Base-by-base conservation (phyloP, 306 rosid species). In the Biancaea sappan region DNA sequence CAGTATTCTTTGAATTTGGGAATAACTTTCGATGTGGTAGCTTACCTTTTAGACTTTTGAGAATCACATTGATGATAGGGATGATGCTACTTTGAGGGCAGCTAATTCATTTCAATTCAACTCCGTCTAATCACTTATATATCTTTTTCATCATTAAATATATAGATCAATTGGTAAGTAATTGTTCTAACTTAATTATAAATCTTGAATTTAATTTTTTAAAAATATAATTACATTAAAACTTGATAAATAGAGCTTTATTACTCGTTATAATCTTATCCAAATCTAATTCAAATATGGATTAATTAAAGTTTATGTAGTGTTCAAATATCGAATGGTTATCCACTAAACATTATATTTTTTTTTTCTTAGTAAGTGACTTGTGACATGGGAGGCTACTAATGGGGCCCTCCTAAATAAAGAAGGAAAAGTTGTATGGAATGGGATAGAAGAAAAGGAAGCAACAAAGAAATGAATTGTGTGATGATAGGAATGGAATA, bases 381-480 rank as follows among this genome's bases (percentile, higher is more conserved):
- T 71, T 72, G 83, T 80, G 82, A 78, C 47, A 75, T 78, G 79
- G 73, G 72, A 44, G 62, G 71, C 50, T 60, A 76, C 38, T 56
- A 71, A 85, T 80, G 83, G 85, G 91, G 80, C 63, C 91, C 35
- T 56, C 25, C 3, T 63, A 21, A 63, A 61, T 75, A 86, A 83
- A 79, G 83, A 52, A 68, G 81, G 81, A 76, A 68, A 67, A 14
- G 63, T 35, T 2, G n/a, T 74, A 80, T 68, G 80, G 51, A 84
- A 65, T 73, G 51, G 77, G 66, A 85, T 76, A 78, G 71, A 84
- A 85, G 82, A 89, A 81, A 84, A 85, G 84, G 86, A 81, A 84
- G 81, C 86, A 85, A 85, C 83, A 82, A 59, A 31, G n/a, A 89
- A 86, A 85, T 84, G 85, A 91, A 89, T 83, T 91, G 75, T 61